Evolutionary conservation across 2,329 filamentous ascomycete genomes (phyloP).

Genomic region (Cercospora beticola): DNA sequence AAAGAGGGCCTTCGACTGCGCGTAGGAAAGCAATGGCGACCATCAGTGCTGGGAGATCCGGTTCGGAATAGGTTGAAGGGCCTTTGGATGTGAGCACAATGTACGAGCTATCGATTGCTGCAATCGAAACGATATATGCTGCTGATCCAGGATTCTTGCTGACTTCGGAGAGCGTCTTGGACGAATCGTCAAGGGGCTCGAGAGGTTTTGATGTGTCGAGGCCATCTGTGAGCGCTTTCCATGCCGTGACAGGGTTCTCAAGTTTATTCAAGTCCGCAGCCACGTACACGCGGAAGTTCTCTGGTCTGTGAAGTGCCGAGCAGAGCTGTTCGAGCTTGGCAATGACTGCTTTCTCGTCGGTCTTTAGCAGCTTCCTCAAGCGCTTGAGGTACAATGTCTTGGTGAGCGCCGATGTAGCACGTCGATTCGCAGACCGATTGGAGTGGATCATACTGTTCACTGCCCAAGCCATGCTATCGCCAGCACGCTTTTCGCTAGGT

Average conservation of each 20-base stretch:
- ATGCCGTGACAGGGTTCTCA: constrained; percentile 71
- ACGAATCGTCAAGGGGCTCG: constrained; percentile 68
- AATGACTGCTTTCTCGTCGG: constrained; percentile 73
- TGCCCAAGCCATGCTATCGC: constrained; percentile 62
- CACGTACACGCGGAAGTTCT: constrained; percentile 83
- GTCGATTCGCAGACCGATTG: constrained; percentile 70
- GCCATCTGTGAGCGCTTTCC: constrained; percentile 63
- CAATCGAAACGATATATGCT: constrained; percentile 82
- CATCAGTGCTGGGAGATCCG: constrained; percentile 76
- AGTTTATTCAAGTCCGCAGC: constrained; percentile 78
- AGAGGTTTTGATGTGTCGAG: constrained; percentile 58
- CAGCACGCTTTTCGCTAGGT: constrained; percentile 86
- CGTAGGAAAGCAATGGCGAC: constrained; percentile 91
- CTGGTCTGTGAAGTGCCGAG: constrained; percentile 72
- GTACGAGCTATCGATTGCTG: constrained; percentile 89
- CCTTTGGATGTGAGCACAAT: constrained; percentile 73
- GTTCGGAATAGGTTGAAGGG: constrained; percentile 71
- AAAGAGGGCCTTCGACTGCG: constrained; percentile 88
- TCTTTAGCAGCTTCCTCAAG: constrained; percentile 75
- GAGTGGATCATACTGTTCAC: constrained; percentile 77
- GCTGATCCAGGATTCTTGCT: constrained; percentile 73
- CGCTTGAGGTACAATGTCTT: constrained; percentile 85
- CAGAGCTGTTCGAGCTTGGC: constrained; percentile 75
- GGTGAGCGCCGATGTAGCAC: constrained; percentile 78
- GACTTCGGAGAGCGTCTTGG: constrained; percentile 70